These are phyloP conservation scores for Hymenochaete sp. DNA, from an alignment of 1,284 basidiomycete genomes.

Conservation along the genomic window DNA sequence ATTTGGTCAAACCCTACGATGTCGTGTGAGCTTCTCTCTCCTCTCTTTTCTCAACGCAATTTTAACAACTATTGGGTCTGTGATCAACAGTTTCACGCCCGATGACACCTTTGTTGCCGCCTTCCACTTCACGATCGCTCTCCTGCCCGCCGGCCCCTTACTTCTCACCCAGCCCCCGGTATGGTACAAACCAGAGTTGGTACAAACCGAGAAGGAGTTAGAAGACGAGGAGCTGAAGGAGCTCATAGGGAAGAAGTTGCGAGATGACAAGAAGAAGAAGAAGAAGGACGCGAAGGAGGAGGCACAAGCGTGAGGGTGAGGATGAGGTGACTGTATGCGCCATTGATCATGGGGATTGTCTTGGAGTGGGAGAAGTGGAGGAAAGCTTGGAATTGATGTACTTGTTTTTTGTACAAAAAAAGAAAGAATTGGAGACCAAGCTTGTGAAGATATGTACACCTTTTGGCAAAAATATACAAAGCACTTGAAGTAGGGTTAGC, in stretches of 20 bases:
- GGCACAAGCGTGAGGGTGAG: conserved; percentile 1
- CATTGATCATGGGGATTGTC: neutral
- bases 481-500: too few species aligned
- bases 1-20: conserved; percentile 84
- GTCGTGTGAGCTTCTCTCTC: conserved; percentile 54
- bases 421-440: too few species aligned
- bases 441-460: too few species aligned
- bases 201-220: conserved; percentile 84
- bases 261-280: conserved; percentile 89
- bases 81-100: conserved; percentile 72
- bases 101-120: conserved; percentile 77
- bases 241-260: conserved; percentile 69
- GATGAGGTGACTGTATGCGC: neutral
- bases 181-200: conserved; percentile 89
- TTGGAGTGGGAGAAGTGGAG: conserved; percentile 1
- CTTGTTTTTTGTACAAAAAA: neutral
- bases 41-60: neutral
- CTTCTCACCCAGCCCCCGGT: conserved; percentile 79
- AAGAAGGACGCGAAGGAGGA: conserved; percentile 63
- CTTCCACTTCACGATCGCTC: conserved; percentile 93
- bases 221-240: conserved; percentile 81
- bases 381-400: too few species aligned
- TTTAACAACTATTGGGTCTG: conserved; percentile 2
- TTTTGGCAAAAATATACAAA: too few species aligned
- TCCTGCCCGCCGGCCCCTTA: conserved; percentile 77